Conservation (phyloP, 805 yeast genomes). For the Candida ulmi region DNA sequence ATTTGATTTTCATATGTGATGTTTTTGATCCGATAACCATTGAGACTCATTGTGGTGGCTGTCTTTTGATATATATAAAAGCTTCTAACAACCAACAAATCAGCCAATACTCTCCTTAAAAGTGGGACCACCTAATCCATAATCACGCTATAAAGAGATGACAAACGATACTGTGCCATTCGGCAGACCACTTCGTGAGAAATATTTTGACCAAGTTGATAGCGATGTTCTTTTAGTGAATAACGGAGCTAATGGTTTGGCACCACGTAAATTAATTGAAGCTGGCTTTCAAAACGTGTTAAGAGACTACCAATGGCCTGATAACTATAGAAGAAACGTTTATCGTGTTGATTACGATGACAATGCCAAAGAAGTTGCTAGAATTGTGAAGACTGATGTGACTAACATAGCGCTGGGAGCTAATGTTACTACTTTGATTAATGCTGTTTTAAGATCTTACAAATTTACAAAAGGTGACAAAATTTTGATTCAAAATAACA, state of each 20-base stretch:
- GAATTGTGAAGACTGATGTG: constrained; percentile 39
- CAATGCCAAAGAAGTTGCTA: constrained; percentile 31
- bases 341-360: constrained; percentile 25
- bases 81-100: not conserved
- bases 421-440: constrained; percentile 54
- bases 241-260: constrained; percentile 56
- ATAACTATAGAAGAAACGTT: constrained; percentile 30
- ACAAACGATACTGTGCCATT: not conserved
- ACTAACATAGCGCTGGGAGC: constrained; percentile 42
- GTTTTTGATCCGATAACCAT: too few relatives aligned
- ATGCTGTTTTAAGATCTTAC: constrained; percentile 45
- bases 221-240: constrained; percentile 40
- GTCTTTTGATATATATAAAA: not conserved
- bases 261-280: constrained; percentile 41
- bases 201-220: constrained; percentile 33
- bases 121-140: too few relatives aligned
- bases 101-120: not conserved
- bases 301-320: constrained; percentile 36
- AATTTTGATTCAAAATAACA: constrained; percentile 26
- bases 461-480: constrained; percentile 42
- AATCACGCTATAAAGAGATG: too few relatives aligned
- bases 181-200: constrained; percentile 1
- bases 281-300: constrained; percentile 24
- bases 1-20: not conserved
- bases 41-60: not conserved